phyloP scores from a whole-genome alignment of 331 rosid species.

The Arachis monticola region DNA sequence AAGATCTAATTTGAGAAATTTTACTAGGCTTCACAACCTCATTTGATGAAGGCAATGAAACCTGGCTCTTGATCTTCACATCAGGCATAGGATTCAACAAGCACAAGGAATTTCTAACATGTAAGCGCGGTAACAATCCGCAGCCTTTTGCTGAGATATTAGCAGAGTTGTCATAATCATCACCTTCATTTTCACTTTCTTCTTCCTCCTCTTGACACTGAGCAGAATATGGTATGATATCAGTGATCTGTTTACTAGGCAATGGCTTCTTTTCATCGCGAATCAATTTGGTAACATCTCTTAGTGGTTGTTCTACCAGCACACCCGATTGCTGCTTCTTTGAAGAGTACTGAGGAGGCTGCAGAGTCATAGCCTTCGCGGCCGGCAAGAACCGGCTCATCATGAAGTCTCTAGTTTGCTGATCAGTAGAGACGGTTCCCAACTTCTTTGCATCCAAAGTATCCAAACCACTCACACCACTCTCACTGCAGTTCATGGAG shows the following conservation, averaged over 20 bases:
- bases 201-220: conserved; percentile 58
- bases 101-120: conserved; percentile 72
- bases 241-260: conserved; percentile 44
- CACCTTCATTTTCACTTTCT: conserved; percentile 60
- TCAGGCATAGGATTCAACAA: conserved; percentile 67
- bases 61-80: conserved; percentile 55
- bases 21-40: conserved; percentile 53
- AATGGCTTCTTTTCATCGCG: conserved; percentile 56
- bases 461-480: conserved; percentile 73
- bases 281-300: conserved; percentile 54
- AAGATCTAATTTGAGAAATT: conserved; percentile 53
- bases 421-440: conserved; percentile 63
- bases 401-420: conserved; percentile 85
- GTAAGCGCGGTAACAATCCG: conserved; percentile 67
- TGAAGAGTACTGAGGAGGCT: conserved; percentile 67
- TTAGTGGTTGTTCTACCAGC: conserved; percentile 60
- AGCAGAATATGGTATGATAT: conserved; percentile 49
- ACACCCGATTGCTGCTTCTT: conserved; percentile 58
- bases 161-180: conserved; percentile 44
- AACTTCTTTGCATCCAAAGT: conserved; percentile 48
- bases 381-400: conserved; percentile 96
- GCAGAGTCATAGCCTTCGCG: conserved; percentile 93
- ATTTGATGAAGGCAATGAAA: conserved; percentile 39
- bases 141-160: conserved; percentile 73
- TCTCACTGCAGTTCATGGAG: conserved; percentile 75